These are phyloP conservation scores for Ustilago vetiveriae DNA, from an alignment of 1,284 basidiomycete species.

Conservation along the genomic window DNA sequence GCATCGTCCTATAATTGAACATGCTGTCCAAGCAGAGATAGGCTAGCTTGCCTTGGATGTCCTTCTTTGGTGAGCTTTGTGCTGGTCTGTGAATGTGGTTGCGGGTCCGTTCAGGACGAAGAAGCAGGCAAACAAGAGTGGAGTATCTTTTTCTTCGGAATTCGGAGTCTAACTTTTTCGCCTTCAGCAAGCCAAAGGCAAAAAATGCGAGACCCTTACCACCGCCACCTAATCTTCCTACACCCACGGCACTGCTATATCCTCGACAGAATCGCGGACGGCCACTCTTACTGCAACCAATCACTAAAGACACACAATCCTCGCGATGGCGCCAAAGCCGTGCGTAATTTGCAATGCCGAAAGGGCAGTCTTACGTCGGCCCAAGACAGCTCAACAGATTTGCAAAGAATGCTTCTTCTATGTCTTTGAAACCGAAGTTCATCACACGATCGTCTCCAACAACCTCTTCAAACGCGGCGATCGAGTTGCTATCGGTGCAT, in stretches of 20 bases:
- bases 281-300: no score
- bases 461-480: conserved; percentile 88
- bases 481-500: conserved; percentile 94
- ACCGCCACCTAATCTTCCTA: no score
- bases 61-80: no score
- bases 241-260: no score
- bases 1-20: conserved; percentile 32
- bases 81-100: no score
- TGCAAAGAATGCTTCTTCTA: conserved; percentile 95
- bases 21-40: neutral
- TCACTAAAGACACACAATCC: no score
- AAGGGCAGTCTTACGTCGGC: conserved; percentile 88
- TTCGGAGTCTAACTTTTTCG: neutral
- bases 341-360: conserved; percentile 80
- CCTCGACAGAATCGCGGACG: no score
- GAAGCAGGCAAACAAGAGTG: no score
- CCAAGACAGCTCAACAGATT: conserved; percentile 96
- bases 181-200: neutral
- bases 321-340: conserved; percentile 39
- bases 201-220: conserved; percentile 8
- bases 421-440: conserved; percentile 97
- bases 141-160: conserved; percentile 4
- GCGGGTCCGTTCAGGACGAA: no score
- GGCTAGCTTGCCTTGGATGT: neutral
- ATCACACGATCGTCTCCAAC: conserved; percentile 83